Evolutionary conservation across 2,329 filamentous ascomycete genomes (phyloP), one percentile per base, ranked within the genome.

Genomic region (Penicillium concentricum): DNA sequence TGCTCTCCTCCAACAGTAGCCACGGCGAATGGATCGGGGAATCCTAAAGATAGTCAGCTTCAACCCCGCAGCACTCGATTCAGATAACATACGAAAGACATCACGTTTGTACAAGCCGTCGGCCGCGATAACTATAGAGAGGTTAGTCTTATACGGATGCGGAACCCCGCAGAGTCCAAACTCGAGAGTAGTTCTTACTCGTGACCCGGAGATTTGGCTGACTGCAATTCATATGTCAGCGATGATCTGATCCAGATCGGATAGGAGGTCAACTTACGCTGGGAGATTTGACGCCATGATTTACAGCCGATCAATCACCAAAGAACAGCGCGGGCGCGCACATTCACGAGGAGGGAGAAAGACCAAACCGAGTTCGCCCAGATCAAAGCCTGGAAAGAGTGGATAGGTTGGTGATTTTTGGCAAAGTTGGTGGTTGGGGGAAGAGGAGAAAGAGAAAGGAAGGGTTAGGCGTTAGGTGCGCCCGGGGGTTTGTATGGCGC

Each of bases 61-160:
- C 53, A 39, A 58, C 54, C 51, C 56, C 57, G 54, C 59, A 44
- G 44, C 16, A 26, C 20, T 18, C 44, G 39, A 22, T 35, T 26
- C 24, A 56, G 42, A 86, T 43, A 86, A 86, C 91, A 69, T 88
- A 97, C 94, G 86, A 79, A 99, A 97, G 60, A 99, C 92, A 90
- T 99, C 94, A 78, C 94, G 88, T 82, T 97, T 99, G 83, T 97
- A 97, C 65, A 99, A 83, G 59, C 94, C 94, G 83, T 99, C 94
- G 68, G 94, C 94, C 68, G 94, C 94, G 81, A 99, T 97, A 80
- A 99, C 94, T 97, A 75, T 67, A 42, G 15, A 15, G n/a, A 43
- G 50, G 63, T 72, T 49, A 71, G 66, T 59, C 35, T 63, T 59
- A 22, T 51, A 35, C 46, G 24, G 37, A 48, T 42, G 28, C 39